Base-by-base conservation (phyloP, 202 grass and related monocot species). In the Zoysia matrella region DNA sequence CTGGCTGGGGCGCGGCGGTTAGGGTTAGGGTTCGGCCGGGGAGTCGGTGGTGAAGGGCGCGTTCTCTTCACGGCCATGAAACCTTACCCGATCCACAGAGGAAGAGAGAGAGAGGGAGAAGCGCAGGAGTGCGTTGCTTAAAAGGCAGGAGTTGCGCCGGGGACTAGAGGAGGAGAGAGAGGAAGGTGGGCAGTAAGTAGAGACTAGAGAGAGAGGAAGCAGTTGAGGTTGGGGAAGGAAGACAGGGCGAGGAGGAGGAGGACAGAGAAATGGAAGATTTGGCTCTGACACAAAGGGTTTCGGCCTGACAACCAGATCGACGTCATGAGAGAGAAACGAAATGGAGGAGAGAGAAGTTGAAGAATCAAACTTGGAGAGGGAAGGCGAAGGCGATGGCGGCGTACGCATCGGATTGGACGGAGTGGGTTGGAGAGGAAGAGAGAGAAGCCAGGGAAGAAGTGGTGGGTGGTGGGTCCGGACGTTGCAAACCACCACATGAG, bases 401-500 rank as follows among this genome's bases (percentile, higher is more conserved):
- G 73, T 52, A 84, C 74, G 47, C 56, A 67, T 22, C 40, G 70
- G 8, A 11, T 65, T 49, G 47, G 30, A 12, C 22, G 45, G 45
- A 46, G 62, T 8, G 48, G 65, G 43, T 76, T 58, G 61, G 12
- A 70, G 61, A 54, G 11, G n/a, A 72, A 79, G 85, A 62, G 71
- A 60, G 4, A 45, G 22, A 10, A 22, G 22, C 22, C 22, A 22
- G 40, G 9, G 71, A n/a, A 8, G 22, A 78, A 60, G 75, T 74
- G 84, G 89, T 85, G 86, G 81, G 69, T 80, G 82, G 85, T 87
- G 94, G 94, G 92, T 0, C 71, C 92, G 77, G 55, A 56, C 36
- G 80, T 79, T 67, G 87, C 87, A 83, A 97, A 92, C 92, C 83
- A 89, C 90, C 92, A 92, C 94, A 94, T 97, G 94, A 87, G 69